Evolutionary conservation across 2,329 filamentous ascomycete species (phyloP).

Genomic region (Paraconiothyrium brasiliense): DNA sequence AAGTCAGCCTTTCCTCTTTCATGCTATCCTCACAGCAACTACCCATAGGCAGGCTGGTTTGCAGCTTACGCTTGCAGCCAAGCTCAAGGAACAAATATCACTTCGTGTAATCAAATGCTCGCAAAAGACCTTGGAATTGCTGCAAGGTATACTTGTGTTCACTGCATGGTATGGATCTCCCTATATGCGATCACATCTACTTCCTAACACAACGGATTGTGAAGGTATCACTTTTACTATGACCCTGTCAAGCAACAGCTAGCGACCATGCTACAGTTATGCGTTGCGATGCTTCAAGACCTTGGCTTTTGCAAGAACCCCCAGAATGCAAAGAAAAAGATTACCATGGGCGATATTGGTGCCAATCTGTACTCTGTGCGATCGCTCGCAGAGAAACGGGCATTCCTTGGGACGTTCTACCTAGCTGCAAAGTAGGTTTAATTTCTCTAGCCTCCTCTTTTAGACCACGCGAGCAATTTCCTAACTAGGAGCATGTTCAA

Average conservation of each 20-base stretch:
- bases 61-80: conserved; percentile 40
- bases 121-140: conserved; percentile 50
- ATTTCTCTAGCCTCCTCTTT: no score
- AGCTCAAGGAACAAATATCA: conserved; percentile 39
- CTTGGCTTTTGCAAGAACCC: conserved; percentile 34
- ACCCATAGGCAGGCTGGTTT: conserved; percentile 31
- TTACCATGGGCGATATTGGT: neutral
- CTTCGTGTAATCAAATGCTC: conserved; percentile 43
- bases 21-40: conserved; percentile 42
- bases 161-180: conserved; percentile 40
- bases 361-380: conserved; percentile 4
- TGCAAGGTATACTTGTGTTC: conserved; percentile 52
- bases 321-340: conserved; percentile 18
- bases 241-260: conserved; percentile 40
- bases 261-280: conserved; percentile 46
- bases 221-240: conserved; percentile 43
- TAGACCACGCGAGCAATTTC: neutral
- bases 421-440: conserved; percentile 27
- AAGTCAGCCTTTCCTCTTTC: conserved; percentile 48
- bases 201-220: neutral
- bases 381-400: conserved; percentile 27
- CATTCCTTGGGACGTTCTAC: conserved; percentile 34
- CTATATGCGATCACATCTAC: no score
- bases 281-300: conserved; percentile 49
- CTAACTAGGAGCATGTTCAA: neutral